These are phyloP conservation scores for Pichia cabralensis DNA, from an alignment of 805 yeast genomes.

Conservation along the genomic window DNA sequence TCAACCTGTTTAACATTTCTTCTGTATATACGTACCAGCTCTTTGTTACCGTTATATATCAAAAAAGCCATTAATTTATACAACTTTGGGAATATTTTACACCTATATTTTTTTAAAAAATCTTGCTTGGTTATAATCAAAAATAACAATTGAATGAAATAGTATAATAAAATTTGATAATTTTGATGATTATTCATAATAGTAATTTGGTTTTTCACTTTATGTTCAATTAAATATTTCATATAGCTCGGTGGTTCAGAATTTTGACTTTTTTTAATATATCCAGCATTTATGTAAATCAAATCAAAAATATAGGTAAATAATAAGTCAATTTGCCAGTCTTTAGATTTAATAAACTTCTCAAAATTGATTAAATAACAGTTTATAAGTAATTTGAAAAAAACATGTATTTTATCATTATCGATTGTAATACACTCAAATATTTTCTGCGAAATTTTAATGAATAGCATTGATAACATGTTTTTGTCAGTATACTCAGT, in stretches of 20 bases:
- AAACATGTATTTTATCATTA: constrained; percentile 3
- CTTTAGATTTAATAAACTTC: constrained; percentile 4
- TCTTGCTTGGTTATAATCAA: neutral
- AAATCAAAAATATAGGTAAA: constrained; percentile 9
- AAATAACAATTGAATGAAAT: constrained; percentile 9
- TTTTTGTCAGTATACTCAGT: neutral
- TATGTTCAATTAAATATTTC: constrained; percentile 4
- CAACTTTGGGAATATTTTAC: constrained; percentile 1
- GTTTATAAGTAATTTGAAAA: constrained; percentile 8
- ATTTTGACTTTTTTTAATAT: neutral
- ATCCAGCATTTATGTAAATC: constrained; percentile 3
- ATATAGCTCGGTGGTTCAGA: constrained; percentile 2
- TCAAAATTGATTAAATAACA: constrained; percentile 9
- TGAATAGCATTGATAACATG: constrained; percentile 2
- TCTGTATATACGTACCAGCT: constrained; percentile 10
- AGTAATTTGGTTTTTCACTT: constrained; percentile 6
- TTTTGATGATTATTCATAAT: neutral
- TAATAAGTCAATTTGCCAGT: constrained; percentile 1
- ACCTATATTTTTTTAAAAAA: neutral
- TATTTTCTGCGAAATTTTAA: neutral
- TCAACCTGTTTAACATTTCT: constrained; percentile 1
- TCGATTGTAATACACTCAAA: constrained; percentile 2
- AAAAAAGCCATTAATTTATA: constrained; percentile 14
- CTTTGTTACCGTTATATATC: constrained; percentile 13
- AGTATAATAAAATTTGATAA: constrained; percentile 6